phyloP scores from a whole-genome alignment of 768 basidiomycete genomes.

The Suillus luteus region DNA sequence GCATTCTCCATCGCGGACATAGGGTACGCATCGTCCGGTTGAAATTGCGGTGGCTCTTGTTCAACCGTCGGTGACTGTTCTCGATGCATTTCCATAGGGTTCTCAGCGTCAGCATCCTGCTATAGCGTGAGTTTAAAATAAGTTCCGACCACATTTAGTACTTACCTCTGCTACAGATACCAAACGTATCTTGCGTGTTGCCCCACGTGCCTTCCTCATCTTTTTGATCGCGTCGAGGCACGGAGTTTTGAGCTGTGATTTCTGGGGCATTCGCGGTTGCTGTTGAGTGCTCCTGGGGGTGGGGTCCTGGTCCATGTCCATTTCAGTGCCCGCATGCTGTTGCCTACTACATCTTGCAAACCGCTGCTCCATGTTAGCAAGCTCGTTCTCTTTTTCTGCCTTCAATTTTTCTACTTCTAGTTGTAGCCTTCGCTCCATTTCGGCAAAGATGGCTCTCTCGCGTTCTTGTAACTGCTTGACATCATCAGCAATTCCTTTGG shows the following conservation, averaged over 20 bases:
- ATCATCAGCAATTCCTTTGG: background rate
- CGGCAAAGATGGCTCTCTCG: background rate
- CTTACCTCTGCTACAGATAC: background rate
- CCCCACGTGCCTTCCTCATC: background rate
- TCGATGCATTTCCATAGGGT: background rate
- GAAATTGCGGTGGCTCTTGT: background rate
- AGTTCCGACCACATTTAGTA: background rate
- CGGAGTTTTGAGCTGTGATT: background rate
- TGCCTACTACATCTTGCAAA: background rate
- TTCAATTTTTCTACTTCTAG: slow-evolving; percentile 7
- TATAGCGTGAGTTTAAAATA: background rate
- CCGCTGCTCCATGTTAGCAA: slow-evolving; percentile 15
- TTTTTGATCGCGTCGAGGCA: background rate
- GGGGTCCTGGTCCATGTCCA: background rate
- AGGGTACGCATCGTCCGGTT: background rate
- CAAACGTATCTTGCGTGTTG: background rate
- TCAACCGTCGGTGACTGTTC: background rate
- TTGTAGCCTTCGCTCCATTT: slow-evolving; percentile 1
- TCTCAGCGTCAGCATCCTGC: background rate
- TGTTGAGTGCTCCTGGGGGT: background rate
- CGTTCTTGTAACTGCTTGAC: background rate
- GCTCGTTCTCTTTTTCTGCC: slow-evolving; percentile 14
- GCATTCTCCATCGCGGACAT: slow-evolving; percentile 6
- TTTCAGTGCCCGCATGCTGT: background rate
- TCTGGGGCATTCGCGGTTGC: background rate